Evolutionary conservation across 2,329 filamentous ascomycete genomes (phyloP), one percentile per base, ranked within the genome.

Genomic region (Ophiostoma pallidulum): DNA sequence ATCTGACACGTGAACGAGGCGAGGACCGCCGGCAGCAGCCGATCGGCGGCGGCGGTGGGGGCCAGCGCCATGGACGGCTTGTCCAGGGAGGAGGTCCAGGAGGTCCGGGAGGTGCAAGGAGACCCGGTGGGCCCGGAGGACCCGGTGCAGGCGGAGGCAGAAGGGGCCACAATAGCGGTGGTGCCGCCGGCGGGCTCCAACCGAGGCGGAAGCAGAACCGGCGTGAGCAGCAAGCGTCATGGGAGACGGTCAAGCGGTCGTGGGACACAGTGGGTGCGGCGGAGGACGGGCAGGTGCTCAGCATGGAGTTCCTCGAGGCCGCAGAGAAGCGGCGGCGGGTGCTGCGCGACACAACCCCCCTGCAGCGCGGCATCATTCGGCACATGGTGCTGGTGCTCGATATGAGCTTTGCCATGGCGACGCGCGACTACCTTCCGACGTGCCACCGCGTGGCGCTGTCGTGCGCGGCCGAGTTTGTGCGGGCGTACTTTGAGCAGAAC

Each of bases 401-500:
- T 65, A 83, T 97, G 66, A 94, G 87, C 19, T 84, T 86, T 54
- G 87, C 91, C 43, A 98, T 98, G 92, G 68, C 80, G 5, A 90
- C 97, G 65, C 97, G 97, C 66, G 92, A 98, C 62, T 74, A 97
- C 56, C 79, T 92, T 22, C 92, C 92, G 6, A 95, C 82, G 37
- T 79, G 91, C 51, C 90, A 91, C 65, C 76, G 89, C 32, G 76
- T 96, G 28, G 84, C 82, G 45, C 74, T 96, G 59, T 82, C 82
- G 54, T 94, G 89, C 65, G 84, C 89, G 14, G 78, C 84, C 54
- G 84, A 89, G 49, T 98, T 97, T 64, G 84, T 97, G 41, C 77
- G 82, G 50, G 91, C 96, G 64, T 98, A 88, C 67, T 98, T 97
- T 62, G 92, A 97, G 66, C 92, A 98, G 66, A 98, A 98, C 59